Base-by-base conservation (phyloP, 192 early-diverging fungal genomes). In the Ambispora gerdemannii region DNA sequence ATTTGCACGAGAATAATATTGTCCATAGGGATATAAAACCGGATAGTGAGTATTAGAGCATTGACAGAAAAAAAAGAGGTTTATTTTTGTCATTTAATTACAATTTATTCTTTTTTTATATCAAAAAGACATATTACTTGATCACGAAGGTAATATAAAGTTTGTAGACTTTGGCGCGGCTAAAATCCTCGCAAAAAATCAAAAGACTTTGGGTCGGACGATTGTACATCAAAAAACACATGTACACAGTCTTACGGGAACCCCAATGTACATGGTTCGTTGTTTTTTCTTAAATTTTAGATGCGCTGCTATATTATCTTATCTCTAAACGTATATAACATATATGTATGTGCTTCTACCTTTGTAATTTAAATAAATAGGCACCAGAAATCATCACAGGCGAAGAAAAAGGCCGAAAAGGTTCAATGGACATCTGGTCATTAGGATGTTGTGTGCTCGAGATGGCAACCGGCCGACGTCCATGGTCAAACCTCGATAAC, bases 381-480 rank as follows among this genome's bases (percentile, higher is more conserved):
- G 81, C 82, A 13, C 90, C 91, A 2, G 93, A 95, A 80, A 87
- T 95, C 22, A 95, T 95, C 70, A 88, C 88, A 27, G 89, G 91
- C 35, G 87, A 88, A 67, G 85, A 87, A 50, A 81, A 85, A 51
- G 89, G 89, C 19, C 81, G 87, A 8, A 88, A 89, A 64, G 90
- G 89, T 32, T 87, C 92, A 27, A 92, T 92, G 85, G 95, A 97
- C 70, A 93, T 97, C 30, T 97, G 93, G 93, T 88, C 91, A 4
- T 73, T 95, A 51, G 95, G 92, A 13, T 97, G 95, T 72, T 94
- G 92, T 72, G 81, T 97, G 15, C 78, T 95, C 33, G 93, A 95
- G 73, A 93, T 97, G 92, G 82, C 92, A 2, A 95, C 93, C 0
- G 95, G 95, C n/a, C 77, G 84, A 33, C 87, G 87, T 59, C 93